These are phyloP conservation scores for Acmispon strigosus DNA, from an alignment of 306 rosid species.

Conservation along the genomic window DNA sequence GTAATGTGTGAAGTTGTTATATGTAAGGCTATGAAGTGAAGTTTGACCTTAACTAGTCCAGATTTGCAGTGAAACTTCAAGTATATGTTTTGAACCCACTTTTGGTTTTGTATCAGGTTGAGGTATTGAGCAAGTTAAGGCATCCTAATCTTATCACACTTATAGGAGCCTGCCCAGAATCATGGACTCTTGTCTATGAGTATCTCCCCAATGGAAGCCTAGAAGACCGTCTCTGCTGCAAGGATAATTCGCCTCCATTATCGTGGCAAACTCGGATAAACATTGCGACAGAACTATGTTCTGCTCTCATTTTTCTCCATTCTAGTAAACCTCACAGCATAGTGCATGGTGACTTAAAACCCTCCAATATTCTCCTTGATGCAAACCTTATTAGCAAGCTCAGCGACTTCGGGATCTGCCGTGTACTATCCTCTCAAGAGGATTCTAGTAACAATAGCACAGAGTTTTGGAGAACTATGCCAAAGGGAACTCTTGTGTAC, in stretches of 20 bases:
- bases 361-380: conserved; percentile 76
- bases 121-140: conserved; percentile 66
- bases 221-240: conserved; percentile 75
- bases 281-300: conserved; percentile 66
- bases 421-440: conserved; percentile 33
- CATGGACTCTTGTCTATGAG: conserved; percentile 64
- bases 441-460: conserved; percentile 33
- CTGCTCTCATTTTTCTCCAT: conserved; percentile 86
- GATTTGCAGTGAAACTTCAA: neutral
- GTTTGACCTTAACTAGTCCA: neutral
- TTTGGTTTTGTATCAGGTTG: conserved; percentile 47
- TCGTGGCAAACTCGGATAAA: conserved; percentile 80
- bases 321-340: conserved; percentile 69
- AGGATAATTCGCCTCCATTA: conserved; percentile 56
- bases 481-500: conserved; percentile 60
- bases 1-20: neutral
- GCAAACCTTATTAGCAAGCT: conserved; percentile 66
- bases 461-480: conserved; percentile 46
- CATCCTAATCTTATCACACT: conserved; percentile 83
- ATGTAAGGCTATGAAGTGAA: neutral
- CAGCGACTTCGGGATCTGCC: conserved; percentile 72
- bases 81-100: neutral
- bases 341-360: conserved; percentile 82
- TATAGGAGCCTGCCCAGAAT: conserved; percentile 71
- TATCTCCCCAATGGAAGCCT: conserved; percentile 87